Base-by-base conservation (phyloP, 2,329 filamentous ascomycete genomes). In the Diaporthe australafricana region DNA sequence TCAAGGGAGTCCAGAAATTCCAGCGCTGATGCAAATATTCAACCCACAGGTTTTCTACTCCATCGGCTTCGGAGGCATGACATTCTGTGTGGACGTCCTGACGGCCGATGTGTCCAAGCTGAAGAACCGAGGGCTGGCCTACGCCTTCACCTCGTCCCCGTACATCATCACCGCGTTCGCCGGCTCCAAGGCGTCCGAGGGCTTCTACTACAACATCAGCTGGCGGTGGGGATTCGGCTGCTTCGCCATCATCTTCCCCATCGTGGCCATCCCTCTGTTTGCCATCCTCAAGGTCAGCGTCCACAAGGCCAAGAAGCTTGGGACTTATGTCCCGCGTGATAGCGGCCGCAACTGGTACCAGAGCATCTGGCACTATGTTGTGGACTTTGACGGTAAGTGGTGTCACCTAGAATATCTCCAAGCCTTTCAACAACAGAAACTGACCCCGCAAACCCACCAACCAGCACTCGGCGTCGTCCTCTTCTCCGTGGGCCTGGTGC, bases 191-290 rank as follows among this genome's bases (percentile, higher is more conserved):
- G 86, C 91, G 45, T 87, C 88, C 0, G 83, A 86, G 48, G 78
- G 80, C 0, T 88, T 91, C 71, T 84, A 87, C 70, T 76, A 83
- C 8, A 77, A 86, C 42, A 83, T 85, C 32, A 87, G 82, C 72
- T 92, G 89, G 89, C 84, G 90, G 70, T 92, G 90, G 90, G 90
- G 80, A 1, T 92, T 91, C 74, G 90, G 88, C 30, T 84, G 84
- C 74, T 91, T 89, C 79, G 84, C 87, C 70, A 89, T 92, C 76
- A 86, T 91, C 74, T 77, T 89, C 38, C 89, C 89, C 1, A 79
- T 87, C 40, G 86, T 80, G 12, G 92, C 90, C 77, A 84, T 87
- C 17, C 87, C 92, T 62, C 84, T 91, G 60, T 81, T 89, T 50
- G 86, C 90, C 7, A 80, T 88, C 17, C 80, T 92, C 73, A 83